Percentiles rank a stretch among this genome's conserved stretches.
phyloP scores from a whole-genome alignment of 2,329 filamentous ascomycete species.

The Alternaria sp. region DNA sequence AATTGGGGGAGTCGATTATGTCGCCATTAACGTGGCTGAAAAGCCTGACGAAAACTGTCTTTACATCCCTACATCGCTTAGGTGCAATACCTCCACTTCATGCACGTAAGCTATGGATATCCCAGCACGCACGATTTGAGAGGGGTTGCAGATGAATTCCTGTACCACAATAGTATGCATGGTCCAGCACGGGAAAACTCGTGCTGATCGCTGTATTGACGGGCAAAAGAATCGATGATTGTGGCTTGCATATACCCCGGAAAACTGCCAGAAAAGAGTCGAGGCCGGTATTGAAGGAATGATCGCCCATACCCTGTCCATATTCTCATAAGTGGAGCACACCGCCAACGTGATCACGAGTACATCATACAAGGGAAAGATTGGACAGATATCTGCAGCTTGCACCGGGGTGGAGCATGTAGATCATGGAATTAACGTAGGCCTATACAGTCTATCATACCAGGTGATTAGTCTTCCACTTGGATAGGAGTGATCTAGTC shows the following conservation, averaged over 20 bases:
- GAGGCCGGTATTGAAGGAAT: not conserved
- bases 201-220: conserved; percentile 1
- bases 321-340: not conserved
- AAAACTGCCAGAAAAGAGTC: not conserved
- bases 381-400: not conserved
- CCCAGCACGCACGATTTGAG: not conserved
- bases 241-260: not conserved
- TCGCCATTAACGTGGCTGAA: not conserved
- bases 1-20: not conserved
- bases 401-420: not conserved
- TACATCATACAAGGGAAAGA: not conserved
- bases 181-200: not conserved
- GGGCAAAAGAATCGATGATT: not conserved
- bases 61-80: not conserved
- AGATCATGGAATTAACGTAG: not conserved
- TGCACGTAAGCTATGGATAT: conserved; percentile 3
- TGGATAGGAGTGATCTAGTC: not conserved
- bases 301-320: not conserved
- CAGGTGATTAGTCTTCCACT: not conserved
- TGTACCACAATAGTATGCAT: not conserved
- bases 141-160: not conserved
- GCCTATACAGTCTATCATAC: not conserved
- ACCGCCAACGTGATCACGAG: not conserved
- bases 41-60: not conserved
- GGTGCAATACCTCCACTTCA: not conserved